A percentile compares a stretch with the other conserved stretches of the same genome.
phyloP scores from a whole-genome alignment of 306 rosid species.

The Macrotyloma uniflorum region DNA sequence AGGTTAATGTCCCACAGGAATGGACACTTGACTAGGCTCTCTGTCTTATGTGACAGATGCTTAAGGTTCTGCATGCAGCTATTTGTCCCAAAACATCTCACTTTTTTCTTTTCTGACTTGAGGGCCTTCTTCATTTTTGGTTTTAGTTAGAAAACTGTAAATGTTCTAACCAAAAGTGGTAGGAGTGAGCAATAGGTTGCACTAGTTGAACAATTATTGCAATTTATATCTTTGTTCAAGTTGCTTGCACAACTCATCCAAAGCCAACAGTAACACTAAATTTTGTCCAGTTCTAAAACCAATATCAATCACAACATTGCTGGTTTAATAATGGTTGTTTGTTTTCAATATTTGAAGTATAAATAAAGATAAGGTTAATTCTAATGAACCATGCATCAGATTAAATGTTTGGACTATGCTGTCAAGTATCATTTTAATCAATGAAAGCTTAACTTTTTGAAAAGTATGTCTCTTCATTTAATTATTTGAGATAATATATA shows the following conservation, averaged over 20 bases:
- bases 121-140: background rate
- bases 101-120: background rate
- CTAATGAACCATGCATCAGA: background rate
- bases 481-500: background rate
- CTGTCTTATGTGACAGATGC: slow-evolving; percentile 29
- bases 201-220: background rate
- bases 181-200: background rate
- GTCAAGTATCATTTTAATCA: slow-evolving; percentile 1
- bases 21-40: slow-evolving; percentile 43
- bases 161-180: background rate
- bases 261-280: slow-evolving; percentile 5
- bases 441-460: slow-evolving; percentile 11
- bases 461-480: slow-evolving; percentile 1
- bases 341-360: background rate
- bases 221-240: background rate
- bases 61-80: slow-evolving; percentile 8
- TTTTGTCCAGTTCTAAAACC: slow-evolving; percentile 8
- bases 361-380: background rate
- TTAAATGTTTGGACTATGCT: background rate
- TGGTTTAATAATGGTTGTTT: background rate
- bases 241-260: slow-evolving; percentile 27
- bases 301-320: background rate
- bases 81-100: slow-evolving; percentile 31
- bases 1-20: slow-evolving; percentile 40
- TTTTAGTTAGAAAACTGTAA: background rate